Evolutionary conservation across 805 yeast genomes (phyloP).

Genomic region (Candida montana): DNA sequence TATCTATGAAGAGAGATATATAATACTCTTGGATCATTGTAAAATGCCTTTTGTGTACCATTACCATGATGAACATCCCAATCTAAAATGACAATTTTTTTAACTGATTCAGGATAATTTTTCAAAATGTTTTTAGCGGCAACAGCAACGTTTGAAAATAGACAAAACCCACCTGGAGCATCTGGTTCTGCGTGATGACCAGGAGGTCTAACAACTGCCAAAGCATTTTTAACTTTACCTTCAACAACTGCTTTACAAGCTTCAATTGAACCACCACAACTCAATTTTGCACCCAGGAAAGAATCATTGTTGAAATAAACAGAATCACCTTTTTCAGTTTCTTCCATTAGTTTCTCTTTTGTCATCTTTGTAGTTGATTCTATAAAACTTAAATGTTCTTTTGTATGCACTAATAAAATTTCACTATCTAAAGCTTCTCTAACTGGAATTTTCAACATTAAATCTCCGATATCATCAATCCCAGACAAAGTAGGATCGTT

Average conservation of each 20-base stretch:
- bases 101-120: slow-evolving; percentile 81
- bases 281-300: slow-evolving; percentile 74
- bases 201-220: slow-evolving; percentile 97
- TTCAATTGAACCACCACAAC: slow-evolving; percentile 97
- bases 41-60: slow-evolving; percentile 93
- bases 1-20: slow-evolving; percentile 90
- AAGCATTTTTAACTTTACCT: slow-evolving; percentile 82
- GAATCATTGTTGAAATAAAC: slow-evolving; percentile 93
- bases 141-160: slow-evolving; percentile 94
- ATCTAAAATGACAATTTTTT: slow-evolving; percentile 78
- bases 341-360: slow-evolving; percentile 68
- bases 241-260: slow-evolving; percentile 94
- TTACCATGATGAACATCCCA: slow-evolving; percentile 99
- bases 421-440: slow-evolving; percentile 87
- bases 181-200: slow-evolving; percentile 99
- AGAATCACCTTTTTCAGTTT: slow-evolving; percentile 90
- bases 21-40: slow-evolving; percentile 82
- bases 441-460: slow-evolving; percentile 85
- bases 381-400: slow-evolving; percentile 70
- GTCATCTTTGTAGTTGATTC: slow-evolving; percentile 73
- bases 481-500: slow-evolving; percentile 68
- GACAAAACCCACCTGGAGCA: slow-evolving; percentile 93
- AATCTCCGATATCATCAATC: slow-evolving; percentile 70
- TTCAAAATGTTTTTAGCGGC: slow-evolving; percentile 85
- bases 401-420: slow-evolving; percentile 78